A percentile compares a stretch with the other conserved stretches of the same genome.
Evolutionary conservation across 768 basidiomycete genomes (phyloP).

Genomic region (Termitomyces sp.): DNA sequence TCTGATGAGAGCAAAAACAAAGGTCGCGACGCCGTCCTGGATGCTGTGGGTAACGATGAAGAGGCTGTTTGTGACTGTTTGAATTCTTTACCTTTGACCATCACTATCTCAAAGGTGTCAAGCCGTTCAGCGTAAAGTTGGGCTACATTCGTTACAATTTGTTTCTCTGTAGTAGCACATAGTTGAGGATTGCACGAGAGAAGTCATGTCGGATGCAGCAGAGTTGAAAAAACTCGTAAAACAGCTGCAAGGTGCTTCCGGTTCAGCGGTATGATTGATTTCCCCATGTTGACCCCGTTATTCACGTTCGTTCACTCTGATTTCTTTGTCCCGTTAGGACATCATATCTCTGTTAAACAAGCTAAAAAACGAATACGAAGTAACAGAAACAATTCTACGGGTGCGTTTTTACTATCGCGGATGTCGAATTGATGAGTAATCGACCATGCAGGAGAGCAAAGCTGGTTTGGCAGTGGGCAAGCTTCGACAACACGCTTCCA

Average conservation of each 20-base stretch:
- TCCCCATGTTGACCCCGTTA: conserved; percentile 31
- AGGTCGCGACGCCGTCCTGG: not conserved
- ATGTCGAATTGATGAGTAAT: conserved; percentile 17
- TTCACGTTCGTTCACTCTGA: conserved; percentile 24
- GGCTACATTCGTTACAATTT: conserved; percentile 15
- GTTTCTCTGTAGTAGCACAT: conserved; percentile 27
- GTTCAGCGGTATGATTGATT: conserved; percentile 45
- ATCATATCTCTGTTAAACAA: conserved; percentile 51
- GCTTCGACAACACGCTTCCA: conserved; percentile 66
- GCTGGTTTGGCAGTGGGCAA: conserved; percentile 91
- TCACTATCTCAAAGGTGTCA: conserved; percentile 12
- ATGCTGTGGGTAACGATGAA: conserved; percentile 8
- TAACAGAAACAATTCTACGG: conserved; percentile 70
- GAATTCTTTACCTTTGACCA: conserved; percentile 13
- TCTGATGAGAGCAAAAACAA: not conserved
- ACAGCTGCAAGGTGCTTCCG: conserved; percentile 61
- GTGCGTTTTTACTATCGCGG: conserved; percentile 39
- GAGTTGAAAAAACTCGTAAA: conserved; percentile 81
- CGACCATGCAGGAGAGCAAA: conserved; percentile 70
- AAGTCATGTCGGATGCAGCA: conserved; percentile 41
- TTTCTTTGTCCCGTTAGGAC: conserved; percentile 41
- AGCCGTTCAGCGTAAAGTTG: conserved; percentile 13
- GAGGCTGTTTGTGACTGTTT: conserved; percentile 19
- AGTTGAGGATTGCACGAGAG: conserved; percentile 22
- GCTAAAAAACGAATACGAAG: conserved; percentile 60